A percentile compares a stretch with the other conserved stretches of the same genome.
Conservation (phyloP, 169 alveolate species). For the Plasmodium inui region DNA sequence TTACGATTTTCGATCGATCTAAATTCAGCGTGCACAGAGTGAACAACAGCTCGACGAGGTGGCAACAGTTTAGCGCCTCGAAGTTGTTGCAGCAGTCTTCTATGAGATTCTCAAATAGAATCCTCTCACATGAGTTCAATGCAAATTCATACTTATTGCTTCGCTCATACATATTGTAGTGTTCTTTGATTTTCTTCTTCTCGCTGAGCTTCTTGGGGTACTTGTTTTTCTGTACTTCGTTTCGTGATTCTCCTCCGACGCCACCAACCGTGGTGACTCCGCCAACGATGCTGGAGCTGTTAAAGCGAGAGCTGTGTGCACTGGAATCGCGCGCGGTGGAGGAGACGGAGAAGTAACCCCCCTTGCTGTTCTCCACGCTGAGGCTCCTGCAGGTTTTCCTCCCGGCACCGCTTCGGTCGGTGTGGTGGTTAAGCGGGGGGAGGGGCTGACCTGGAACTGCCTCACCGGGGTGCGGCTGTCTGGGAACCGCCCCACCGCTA, state of each 20-base stretch:
- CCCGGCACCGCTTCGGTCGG: neutral
- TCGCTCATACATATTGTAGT: slow-evolving; percentile 14
- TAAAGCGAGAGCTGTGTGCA: slow-evolving; percentile 10
- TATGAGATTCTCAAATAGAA: slow-evolving; percentile 38
- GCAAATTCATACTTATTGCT: slow-evolving; percentile 31
- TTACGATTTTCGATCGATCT: slow-evolving; percentile 40
- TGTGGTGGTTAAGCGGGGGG: neutral
- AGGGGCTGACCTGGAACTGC: neutral
- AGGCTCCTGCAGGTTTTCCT: slow-evolving; percentile 26
- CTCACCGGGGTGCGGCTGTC: no score
- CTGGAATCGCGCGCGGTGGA: neutral
- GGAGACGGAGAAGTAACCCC: neutral
- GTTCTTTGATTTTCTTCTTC: slow-evolving; percentile 43
- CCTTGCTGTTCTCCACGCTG: slow-evolving; percentile 40
- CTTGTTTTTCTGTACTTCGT: neutral
- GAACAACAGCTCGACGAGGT: slow-evolving; percentile 30
- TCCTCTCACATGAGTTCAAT: slow-evolving; percentile 40
- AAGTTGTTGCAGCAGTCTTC: slow-evolving; percentile 72
- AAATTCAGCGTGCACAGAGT: slow-evolving; percentile 37
- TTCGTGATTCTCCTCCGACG: neutral
- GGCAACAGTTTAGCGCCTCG: slow-evolving; percentile 2
- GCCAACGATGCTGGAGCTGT: slow-evolving; percentile 51
- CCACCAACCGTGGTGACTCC: neutral
- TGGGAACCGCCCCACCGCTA: neutral
- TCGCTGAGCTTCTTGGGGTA: slow-evolving; percentile 18